phyloP scores from a whole-genome alignment of 257 asterid species.

The Jacaranda copaia region DNA sequence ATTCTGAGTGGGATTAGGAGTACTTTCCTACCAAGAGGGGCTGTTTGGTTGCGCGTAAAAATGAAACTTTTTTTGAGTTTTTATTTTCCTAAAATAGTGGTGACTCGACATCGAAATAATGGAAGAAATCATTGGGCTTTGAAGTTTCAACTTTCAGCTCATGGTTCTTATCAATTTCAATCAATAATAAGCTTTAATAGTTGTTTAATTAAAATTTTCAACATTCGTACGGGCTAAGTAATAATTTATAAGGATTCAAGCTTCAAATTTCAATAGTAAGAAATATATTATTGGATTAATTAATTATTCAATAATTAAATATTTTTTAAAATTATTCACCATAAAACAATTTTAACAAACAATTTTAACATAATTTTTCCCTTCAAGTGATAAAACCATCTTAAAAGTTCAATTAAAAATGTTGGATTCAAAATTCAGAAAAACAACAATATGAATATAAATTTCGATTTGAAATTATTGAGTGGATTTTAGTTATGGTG shows the following conservation, averaged over 20 bases:
- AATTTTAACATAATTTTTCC: too few relatives aligned
- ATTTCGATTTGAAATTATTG: too few relatives aligned
- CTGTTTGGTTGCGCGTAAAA: slow-evolving; percentile 22
- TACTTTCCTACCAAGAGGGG: slow-evolving; percentile 14
- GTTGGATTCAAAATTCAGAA: neutral
- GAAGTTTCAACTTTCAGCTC: neutral
- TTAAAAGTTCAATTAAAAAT: neutral
- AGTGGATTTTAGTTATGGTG: neutral
- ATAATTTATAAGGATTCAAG: too few relatives aligned
- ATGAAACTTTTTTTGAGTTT: neutral
- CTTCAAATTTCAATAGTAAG: too few relatives aligned
- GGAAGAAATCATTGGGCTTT: neutral
- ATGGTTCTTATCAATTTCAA: too few relatives aligned
- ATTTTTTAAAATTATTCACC: neutral
- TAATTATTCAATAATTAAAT: too few relatives aligned
- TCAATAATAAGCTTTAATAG: too few relatives aligned
- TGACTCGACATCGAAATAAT: neutral
- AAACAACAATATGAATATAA: too few relatives aligned
- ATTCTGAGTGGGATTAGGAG: neutral
- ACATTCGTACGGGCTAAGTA: too few relatives aligned
- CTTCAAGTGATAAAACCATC: neutral
- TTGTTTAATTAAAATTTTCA: too few relatives aligned
- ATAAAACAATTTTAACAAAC: too few relatives aligned
- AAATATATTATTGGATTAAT: too few relatives aligned
- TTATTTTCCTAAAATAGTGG: neutral